Percentiles rank a stretch among this genome's conserved stretches.
These are phyloP conservation scores for Jackrogersella multiformis DNA, from an alignment of 495 filamentous ascomycete genomes.

Conservation along the genomic window DNA sequence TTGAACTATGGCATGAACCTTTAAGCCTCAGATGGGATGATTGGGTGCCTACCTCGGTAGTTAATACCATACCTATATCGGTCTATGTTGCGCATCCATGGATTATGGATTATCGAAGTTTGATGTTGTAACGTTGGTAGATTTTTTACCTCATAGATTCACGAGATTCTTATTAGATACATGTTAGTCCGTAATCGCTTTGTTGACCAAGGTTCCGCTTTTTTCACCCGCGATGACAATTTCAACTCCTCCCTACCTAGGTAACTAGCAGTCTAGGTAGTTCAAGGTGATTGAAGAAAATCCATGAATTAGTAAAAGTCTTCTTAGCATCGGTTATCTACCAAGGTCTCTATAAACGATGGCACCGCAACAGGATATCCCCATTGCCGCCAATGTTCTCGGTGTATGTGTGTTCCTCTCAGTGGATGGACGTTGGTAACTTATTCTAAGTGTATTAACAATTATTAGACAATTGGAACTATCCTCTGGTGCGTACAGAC, in stretches of 20 bases:
- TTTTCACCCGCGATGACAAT: not conserved
- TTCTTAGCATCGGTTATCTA: not conserved
- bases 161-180: not conserved
- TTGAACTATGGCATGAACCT: too few relatives aligned
- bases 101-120: too few relatives aligned
- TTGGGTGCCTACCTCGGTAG: too few relatives aligned
- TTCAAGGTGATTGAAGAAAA: too few relatives aligned
- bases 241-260: too few relatives aligned
- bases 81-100: not conserved
- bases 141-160: not conserved
- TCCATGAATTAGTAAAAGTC: not conserved
- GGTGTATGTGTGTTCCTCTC: constrained; percentile 53
- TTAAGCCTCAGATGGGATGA: not conserved
- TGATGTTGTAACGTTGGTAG: too few relatives aligned
- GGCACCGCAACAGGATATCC: constrained; percentile 57
- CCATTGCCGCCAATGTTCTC: constrained; percentile 59
- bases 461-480: constrained; percentile 40
- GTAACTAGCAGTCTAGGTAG: too few relatives aligned
- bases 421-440: not conserved
- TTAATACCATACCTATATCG: not conserved
- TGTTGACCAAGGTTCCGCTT: not conserved
- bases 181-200: constrained; percentile 6
- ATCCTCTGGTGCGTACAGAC: constrained; percentile 62
- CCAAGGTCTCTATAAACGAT: constrained; percentile 31
- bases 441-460: not conserved